Evolutionary conservation across 2,329 filamentous ascomycete genomes (phyloP), one percentile per base, ranked within the genome.

Genomic region (Nigrospora sphaerica): DNA sequence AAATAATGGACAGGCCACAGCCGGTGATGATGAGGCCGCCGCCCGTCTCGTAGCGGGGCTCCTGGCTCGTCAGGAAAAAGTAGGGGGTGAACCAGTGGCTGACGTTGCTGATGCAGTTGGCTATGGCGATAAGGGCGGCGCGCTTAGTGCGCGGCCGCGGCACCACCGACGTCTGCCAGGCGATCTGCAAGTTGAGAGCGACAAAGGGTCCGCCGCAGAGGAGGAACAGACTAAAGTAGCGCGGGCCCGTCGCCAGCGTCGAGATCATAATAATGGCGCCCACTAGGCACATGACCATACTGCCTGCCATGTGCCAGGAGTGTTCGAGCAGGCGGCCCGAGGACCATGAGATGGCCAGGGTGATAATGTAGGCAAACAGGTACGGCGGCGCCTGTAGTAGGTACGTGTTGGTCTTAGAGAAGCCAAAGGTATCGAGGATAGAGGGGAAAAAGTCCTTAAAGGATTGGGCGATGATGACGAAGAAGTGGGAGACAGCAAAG

Each of bases 371-470:
- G 4, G 67, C 65, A 38, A 73, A 66, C 9, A 69, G 58, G 36
- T 68, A 68, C 0, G 68, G 68, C 1, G 68, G 68, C 0, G 67
- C 68, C 44, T 69, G 66, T 3, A 71, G 58, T 13, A 71, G 63
- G 41, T 68, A 69, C 1, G 68, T 70, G 2, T 49, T 55, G 3
- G 52, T 57, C 5, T 57, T 44, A 0, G 44, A 41, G 45, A 62
- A 63, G 12, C 55, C 58, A 7, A 64, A 57, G 0, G 61, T 64
- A 1, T 51, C 46, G 0, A 64, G 46, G 9, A 64, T 64, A 54
- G 68, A 70, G 5, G 70, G 70, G 45, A 69, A 67, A 56, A 71
- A 72, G 44, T 67, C 67, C 46, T 69, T 69, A 54, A 67, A 68
- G 0, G 67, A 64, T 48, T 56, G 57, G 0, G 63, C 68, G 2